These are phyloP conservation scores for Aegilops umbellulata DNA, from an alignment of 176 grass and related monocot species.

Conservation along the genomic window DNA sequence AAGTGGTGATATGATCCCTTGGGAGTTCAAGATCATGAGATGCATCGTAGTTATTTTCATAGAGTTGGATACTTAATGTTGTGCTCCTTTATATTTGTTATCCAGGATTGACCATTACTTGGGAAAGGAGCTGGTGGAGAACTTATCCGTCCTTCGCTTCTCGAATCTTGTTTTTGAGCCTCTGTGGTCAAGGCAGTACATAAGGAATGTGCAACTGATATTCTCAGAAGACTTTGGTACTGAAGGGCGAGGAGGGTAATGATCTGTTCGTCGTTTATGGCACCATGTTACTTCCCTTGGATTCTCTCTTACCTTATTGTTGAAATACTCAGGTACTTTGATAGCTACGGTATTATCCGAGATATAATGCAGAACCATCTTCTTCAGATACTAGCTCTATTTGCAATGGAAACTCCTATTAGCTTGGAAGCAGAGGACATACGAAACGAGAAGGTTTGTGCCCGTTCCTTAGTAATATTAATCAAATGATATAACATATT, in stretches of 20 bases:
- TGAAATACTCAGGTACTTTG: slow-evolving; percentile 73
- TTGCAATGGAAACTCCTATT: slow-evolving; percentile 96
- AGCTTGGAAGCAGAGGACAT: slow-evolving; percentile 97
- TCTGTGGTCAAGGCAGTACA: slow-evolving; percentile 96
- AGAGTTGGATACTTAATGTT: background rate
- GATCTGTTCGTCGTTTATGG: slow-evolving; percentile 18
- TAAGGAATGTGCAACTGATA: slow-evolving; percentile 87
- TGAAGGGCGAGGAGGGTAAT: slow-evolving; percentile 91
- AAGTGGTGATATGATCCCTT: background rate
- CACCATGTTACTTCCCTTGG: slow-evolving; percentile 11
- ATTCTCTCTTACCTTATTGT: slow-evolving; percentile 28
- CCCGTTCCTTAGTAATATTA: background rate
- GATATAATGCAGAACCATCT: slow-evolving; percentile 99
- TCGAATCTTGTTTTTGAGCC: slow-evolving; percentile 98
- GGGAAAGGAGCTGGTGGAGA: slow-evolving; percentile 91
- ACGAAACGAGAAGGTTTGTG: slow-evolving; percentile 87
- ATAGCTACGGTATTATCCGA: slow-evolving; percentile 91
- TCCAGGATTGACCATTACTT: slow-evolving; percentile 89
- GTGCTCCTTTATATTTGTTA: slow-evolving; percentile 18
- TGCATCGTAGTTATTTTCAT: background rate
- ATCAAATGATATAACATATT: background rate
- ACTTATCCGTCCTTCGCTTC: slow-evolving; percentile 88
- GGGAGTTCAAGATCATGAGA: background rate
- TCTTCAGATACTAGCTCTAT: slow-evolving; percentile 90
- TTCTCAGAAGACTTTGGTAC: slow-evolving; percentile 95